Evolutionary conservation across 768 basidiomycete genomes (phyloP), one percentile per base, ranked within the genome.

Genomic region (Lanmaoa rubissima): DNA sequence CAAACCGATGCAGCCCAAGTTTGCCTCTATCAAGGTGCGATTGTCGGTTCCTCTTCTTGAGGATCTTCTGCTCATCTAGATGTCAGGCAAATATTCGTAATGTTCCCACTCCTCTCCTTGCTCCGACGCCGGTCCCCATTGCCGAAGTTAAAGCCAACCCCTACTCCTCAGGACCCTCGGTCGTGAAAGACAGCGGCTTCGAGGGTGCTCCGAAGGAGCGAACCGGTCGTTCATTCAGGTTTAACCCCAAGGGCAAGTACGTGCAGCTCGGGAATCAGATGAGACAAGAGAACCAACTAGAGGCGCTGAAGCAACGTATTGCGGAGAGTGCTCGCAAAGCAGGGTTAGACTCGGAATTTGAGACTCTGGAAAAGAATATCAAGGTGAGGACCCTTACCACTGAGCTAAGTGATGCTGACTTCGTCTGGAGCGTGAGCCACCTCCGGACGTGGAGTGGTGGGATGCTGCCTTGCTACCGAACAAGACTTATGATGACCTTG

Each of bases 1-100:
- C 74, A 96, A 95, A 70, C 94, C 96, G 17, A 98, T 99, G 95
- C 94, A 95, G 61, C 97, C 97, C 48, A 99, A 99, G 73, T 99
- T 98, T 71, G 92, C 95, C 0, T 92, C 93, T 4, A 94, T 96
- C 73, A 94, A 89, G 78, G 92, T 87, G 19, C 47, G 76, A 63
- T 34, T 44, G 13, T 26, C 41, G 21, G 38, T 14, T 16, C 28
- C n/a, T 36, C 14, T 35, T n/a, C 14, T 53, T 5, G 12, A 31
- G 17, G 40, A 26, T 42, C 21, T 47, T 24, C 1, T 34, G 17
- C 48, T 58, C 16, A 65, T 45, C 3, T 32, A 4, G 1, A n/a
- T 48, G 4, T 13, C 49, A 86, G 80, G 90, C 90, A 6, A 95
- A 96, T 63, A 81, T 82, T 10, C 84, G 92, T n/a, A 88, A 85